These are phyloP conservation scores for Salvia hispanica DNA, from an alignment of 257 asterid species.

Conservation along the genomic window DNA sequence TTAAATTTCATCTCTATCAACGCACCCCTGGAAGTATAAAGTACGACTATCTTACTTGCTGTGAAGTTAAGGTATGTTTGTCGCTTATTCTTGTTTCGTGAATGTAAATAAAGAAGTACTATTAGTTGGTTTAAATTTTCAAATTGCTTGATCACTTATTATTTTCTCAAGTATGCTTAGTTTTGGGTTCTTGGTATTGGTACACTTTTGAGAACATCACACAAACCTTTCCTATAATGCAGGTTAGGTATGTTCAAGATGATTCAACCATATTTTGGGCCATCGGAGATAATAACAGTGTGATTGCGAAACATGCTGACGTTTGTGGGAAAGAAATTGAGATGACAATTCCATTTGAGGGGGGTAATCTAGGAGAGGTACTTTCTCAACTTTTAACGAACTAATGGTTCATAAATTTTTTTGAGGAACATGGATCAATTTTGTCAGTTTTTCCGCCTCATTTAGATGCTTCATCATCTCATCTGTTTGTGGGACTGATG, in stretches of 20 bases:
- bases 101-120: background rate
- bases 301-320: constrained; percentile 75
- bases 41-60: constrained; percentile 78
- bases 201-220: background rate
- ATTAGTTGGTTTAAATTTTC: background rate
- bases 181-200: background rate
- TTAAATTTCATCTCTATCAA: constrained; percentile 75
- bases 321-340: constrained; percentile 76
- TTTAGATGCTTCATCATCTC: background rate
- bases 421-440: background rate
- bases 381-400: background rate
- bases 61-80: constrained; percentile 80
- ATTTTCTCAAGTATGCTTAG: background rate
- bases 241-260: constrained; percentile 80
- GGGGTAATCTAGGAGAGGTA: constrained; percentile 85
- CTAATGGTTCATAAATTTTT: background rate
- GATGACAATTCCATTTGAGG: constrained; percentile 94
- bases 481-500: background rate
- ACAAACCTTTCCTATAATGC: constrained; percentile 33
- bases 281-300: constrained; percentile 55
- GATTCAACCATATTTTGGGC: constrained; percentile 99
- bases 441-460: background rate
- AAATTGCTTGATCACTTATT: background rate
- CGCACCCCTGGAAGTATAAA: constrained; percentile 70
- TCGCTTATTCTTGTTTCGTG: constrained; percentile 17